Evolutionary conservation across 441 rosid species (phyloP).

Genomic region (Daphne laureola): DNA sequence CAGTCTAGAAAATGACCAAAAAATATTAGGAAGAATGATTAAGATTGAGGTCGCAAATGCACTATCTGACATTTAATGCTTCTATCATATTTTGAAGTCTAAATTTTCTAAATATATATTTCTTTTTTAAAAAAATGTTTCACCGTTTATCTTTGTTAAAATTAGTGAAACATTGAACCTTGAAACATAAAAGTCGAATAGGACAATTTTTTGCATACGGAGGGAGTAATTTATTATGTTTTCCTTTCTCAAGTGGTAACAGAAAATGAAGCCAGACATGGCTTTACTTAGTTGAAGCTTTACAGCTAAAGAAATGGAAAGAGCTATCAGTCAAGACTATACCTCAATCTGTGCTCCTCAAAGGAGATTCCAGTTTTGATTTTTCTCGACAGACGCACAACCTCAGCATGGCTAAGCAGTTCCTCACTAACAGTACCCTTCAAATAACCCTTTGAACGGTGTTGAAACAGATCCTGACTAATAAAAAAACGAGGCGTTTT

Average conservation of each 20-base stretch:
- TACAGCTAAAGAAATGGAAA: neutral
- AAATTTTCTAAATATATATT: too few species aligned
- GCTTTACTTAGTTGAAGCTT: neutral
- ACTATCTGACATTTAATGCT: too few species aligned
- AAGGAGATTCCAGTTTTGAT: conserved; percentile 70
- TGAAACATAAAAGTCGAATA: too few species aligned
- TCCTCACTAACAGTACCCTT: conserved; percentile 67
- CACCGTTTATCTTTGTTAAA: too few species aligned
- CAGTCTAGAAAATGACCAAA: conserved; percentile 36
- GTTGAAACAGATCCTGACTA: conserved; percentile 50
- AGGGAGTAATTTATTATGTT: too few species aligned
- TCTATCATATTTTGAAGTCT: too few species aligned
- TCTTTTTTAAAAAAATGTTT: too few species aligned
- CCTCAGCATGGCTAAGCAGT: conserved; percentile 73
- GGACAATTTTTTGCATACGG: too few species aligned
- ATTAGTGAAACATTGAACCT: too few species aligned
- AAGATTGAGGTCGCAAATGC: neutral
- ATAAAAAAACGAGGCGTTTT: conserved; percentile 35
- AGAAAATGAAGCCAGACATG: too few species aligned
- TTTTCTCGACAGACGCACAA: conserved; percentile 62
- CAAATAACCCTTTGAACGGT: conserved; percentile 65
- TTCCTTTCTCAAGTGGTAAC: too few species aligned
- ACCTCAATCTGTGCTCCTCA: conserved; percentile 82
- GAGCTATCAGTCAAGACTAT: conserved; percentile 5
- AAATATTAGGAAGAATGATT: conserved; percentile 5